Percentiles rank a stretch among this genome's conserved stretches.
These are phyloP conservation scores for Phyllosticta citribraziliensis DNA, from an alignment of 2,329 filamentous ascomycete species.

Conservation along the genomic window DNA sequence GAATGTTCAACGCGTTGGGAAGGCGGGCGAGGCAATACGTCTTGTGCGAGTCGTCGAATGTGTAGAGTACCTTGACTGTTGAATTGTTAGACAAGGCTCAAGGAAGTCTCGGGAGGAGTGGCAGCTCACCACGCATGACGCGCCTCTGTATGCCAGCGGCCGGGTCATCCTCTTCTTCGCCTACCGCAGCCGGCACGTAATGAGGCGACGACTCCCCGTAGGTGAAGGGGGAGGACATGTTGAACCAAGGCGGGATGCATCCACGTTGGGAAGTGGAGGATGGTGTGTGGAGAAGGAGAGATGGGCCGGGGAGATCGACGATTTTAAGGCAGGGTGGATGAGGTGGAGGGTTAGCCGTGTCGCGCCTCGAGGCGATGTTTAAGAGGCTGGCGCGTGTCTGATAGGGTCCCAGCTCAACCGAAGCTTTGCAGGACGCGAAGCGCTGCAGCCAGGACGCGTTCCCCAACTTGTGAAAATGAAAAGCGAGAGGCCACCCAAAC, in stretches of 20 bases:
- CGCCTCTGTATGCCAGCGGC: slow-evolving; percentile 26
- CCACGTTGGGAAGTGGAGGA: not conserved
- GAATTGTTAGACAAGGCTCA: not conserved
- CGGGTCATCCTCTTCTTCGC: slow-evolving; percentile 19
- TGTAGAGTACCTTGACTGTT: slow-evolving; percentile 91
- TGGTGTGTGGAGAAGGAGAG: slow-evolving; percentile 7
- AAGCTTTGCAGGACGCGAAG: not conserved
- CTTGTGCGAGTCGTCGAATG: slow-evolving; percentile 81
- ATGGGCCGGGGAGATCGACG: not conserved
- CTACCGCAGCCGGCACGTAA: slow-evolving; percentile 15
- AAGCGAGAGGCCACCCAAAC: not conserved
- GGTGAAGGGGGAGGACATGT: slow-evolving; percentile 25
- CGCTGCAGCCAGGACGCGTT: not conserved
- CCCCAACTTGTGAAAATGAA: not conserved
- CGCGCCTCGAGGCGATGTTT: not conserved
- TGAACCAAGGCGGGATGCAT: slow-evolving; percentile 16
- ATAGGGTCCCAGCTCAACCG: not conserved
- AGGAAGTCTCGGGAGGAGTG: not conserved
- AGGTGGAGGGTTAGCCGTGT: not conserved
- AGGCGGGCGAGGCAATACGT: slow-evolving; percentile 83
- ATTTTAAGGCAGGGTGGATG: not conserved
- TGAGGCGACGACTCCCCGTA: slow-evolving; percentile 18
- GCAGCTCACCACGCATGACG: slow-evolving; percentile 37
- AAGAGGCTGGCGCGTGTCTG: slow-evolving; percentile 4
- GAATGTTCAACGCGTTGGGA: slow-evolving; percentile 68